A percentile compares a stretch with the other conserved stretches of the same genome.
These are phyloP conservation scores for Apiotrichum laibachii DNA, from an alignment of 1,284 basidiomycete genomes.

Conservation along the genomic window DNA sequence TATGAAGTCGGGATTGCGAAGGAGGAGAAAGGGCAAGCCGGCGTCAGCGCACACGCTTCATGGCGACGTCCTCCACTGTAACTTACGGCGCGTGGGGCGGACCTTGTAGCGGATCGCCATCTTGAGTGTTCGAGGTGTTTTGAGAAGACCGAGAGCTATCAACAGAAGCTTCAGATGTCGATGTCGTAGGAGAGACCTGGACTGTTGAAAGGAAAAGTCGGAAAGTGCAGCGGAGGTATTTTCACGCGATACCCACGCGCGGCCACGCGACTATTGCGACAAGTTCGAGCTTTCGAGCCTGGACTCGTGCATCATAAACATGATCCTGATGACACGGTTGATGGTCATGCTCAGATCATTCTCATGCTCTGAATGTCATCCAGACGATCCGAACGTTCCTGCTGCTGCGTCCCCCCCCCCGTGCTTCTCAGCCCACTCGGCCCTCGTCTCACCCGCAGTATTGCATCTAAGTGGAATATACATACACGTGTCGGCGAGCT, in stretches of 20 bases:
- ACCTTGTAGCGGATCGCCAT: constrained; percentile 14
- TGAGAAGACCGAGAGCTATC: not conserved
- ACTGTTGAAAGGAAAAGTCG: constrained; percentile 1
- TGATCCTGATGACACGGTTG: too few relatives aligned
- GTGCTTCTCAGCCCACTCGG: not conserved
- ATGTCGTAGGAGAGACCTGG: not conserved
- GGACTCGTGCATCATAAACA: not conserved
- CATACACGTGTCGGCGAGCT: constrained; percentile 11
- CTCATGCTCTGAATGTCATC: too few relatives aligned
- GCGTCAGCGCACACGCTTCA: not conserved
- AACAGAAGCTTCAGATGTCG: not conserved
- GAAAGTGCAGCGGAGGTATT: constrained; percentile 1
- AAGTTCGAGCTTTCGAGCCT: not conserved
- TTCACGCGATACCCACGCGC: not conserved
- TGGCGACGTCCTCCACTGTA: too few relatives aligned
- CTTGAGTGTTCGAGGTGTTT: not conserved
- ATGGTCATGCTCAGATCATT: too few relatives aligned
- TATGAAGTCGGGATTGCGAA: too few relatives aligned
- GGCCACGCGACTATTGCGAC: not conserved
- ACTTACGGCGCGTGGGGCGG: constrained; percentile 15
- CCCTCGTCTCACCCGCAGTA: constrained; percentile 1
- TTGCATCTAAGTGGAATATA: constrained; percentile 10
- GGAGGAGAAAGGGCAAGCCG: not conserved
- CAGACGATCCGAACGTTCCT: too few relatives aligned
- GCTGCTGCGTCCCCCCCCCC: too few relatives aligned